Conservation (phyloP, 1,139 yeast species). For the Entelexis sorbosivorans region DNA sequence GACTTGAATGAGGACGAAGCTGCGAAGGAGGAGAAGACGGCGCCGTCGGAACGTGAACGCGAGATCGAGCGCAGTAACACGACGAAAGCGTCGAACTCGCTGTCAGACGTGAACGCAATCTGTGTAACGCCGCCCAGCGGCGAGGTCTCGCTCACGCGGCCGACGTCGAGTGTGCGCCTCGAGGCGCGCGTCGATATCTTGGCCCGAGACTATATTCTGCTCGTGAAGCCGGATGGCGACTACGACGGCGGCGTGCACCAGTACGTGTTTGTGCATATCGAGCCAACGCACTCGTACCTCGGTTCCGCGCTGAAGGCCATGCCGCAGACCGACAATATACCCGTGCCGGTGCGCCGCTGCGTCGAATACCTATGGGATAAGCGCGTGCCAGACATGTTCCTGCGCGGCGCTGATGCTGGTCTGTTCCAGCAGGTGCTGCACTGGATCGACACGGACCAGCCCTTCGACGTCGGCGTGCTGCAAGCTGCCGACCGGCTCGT, state of each 20-base stretch:
- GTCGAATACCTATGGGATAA: slow-evolving; percentile 31
- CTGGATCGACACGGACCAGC: slow-evolving; percentile 31
- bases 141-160: slow-evolving; percentile 11
- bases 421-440: slow-evolving; percentile 28
- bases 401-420: slow-evolving; percentile 25
- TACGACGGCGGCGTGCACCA: slow-evolving; percentile 14
- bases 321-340: slow-evolving; percentile 13
- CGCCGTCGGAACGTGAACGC: slow-evolving; percentile 2
- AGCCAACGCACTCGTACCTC: slow-evolving; percentile 15
- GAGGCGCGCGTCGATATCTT: slow-evolving; percentile 10
- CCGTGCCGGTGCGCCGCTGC: slow-evolving; percentile 24
- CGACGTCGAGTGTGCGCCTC: slow-evolving; percentile 3
- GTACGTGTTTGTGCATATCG: slow-evolving; percentile 15
- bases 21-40: background rate
- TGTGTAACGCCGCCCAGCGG: slow-evolving; percentile 13
- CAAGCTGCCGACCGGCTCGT: slow-evolving; percentile 25
- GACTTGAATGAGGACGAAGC: background rate
- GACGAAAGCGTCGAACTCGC: background rate
- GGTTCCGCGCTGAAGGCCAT: slow-evolving; percentile 9
- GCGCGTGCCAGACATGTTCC: slow-evolving; percentile 21
- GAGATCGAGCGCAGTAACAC: background rate
- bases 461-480: slow-evolving; percentile 29
- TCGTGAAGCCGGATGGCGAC: slow-evolving; percentile 8
- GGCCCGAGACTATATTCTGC: slow-evolving; percentile 18
- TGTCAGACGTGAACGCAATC: background rate